Evolutionary conservation across 441 rosid species (phyloP).

Genomic region (Biscutella auriculata): DNA sequence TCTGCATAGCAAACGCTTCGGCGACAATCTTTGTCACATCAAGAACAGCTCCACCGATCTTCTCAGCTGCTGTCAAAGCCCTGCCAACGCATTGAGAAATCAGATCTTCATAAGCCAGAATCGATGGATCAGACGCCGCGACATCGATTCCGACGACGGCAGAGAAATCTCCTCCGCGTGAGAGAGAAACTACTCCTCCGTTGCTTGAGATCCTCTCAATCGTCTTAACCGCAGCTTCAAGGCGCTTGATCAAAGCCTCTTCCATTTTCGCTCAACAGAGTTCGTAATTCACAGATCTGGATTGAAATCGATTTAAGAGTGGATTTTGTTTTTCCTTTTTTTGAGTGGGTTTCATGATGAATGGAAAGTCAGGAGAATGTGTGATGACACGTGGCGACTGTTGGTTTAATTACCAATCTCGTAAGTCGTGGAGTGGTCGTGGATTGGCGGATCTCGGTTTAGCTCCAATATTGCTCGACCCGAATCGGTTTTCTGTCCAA

Average conservation of each 20-base stretch:
- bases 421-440: constrained; percentile 18
- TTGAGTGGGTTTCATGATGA: constrained; percentile 10
- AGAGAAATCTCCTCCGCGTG: constrained; percentile 19
- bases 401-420: not conserved
- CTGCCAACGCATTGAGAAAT: constrained; percentile 41
- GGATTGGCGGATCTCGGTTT: not conserved
- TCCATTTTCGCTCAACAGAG: constrained; percentile 39
- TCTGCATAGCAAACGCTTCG: constrained; percentile 54
- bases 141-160: constrained; percentile 8
- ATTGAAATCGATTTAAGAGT: not conserved
- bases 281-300: constrained; percentile 24
- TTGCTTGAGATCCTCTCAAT: constrained; percentile 46
- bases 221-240: constrained; percentile 72
- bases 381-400: constrained; percentile 30
- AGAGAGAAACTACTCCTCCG: constrained; percentile 17
- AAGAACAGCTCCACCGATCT: constrained; percentile 81
- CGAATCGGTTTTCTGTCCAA: not conserved
- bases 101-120: constrained; percentile 64
- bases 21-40: constrained; percentile 53
- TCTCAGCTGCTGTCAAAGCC: constrained; percentile 58
- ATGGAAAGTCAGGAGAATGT: constrained; percentile 11
- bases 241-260: constrained; percentile 54
- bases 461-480: not conserved
- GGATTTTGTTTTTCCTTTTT: not conserved
- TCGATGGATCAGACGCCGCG: constrained; percentile 51